Conservation (phyloP, 768 basidiomycete species). For the Trametes sanguinea region DNA sequence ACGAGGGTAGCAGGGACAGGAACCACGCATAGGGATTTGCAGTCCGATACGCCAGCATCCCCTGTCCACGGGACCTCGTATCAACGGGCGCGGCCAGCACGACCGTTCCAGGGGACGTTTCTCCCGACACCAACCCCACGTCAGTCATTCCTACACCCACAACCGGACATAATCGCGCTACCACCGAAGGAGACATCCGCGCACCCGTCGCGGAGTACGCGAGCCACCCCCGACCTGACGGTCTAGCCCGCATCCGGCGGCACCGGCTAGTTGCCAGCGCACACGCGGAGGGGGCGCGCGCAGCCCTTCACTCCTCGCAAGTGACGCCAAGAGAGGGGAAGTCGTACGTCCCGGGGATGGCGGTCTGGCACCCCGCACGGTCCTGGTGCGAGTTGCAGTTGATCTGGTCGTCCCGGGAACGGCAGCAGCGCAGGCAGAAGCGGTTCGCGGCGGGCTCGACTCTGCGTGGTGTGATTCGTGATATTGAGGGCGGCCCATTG, state of each 20-base stretch:
- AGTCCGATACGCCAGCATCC: not conserved
- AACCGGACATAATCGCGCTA: slow-evolving; percentile 22
- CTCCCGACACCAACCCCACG: not conserved
- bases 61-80: slow-evolving; percentile 11
- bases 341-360: slow-evolving; percentile 48
- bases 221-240: slow-evolving; percentile 15
- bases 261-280: not conserved
- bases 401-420: slow-evolving; percentile 41
- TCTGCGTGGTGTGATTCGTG: slow-evolving; percentile 28
- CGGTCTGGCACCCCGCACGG: slow-evolving; percentile 42
- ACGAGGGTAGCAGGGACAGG: slow-evolving; percentile 5
- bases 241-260: not conserved
- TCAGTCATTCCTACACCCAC: slow-evolving; percentile 9
- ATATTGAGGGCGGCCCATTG: not conserved
- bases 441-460: slow-evolving; percentile 48
- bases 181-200: slow-evolving; percentile 9
- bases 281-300: slow-evolving; percentile 14
- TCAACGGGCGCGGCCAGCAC: slow-evolving; percentile 1
- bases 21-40: not conserved
- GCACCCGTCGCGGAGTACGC: slow-evolving; percentile 9
- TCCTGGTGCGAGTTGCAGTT: slow-evolving; percentile 57
- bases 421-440: slow-evolving; percentile 54
- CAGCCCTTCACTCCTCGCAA: slow-evolving; percentile 31
- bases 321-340: slow-evolving; percentile 40
- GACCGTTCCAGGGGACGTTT: slow-evolving; percentile 11